phyloP scores from a whole-genome alignment of 2,329 filamentous ascomycete genomes.

The Colletotrichum spaethianum region DNA sequence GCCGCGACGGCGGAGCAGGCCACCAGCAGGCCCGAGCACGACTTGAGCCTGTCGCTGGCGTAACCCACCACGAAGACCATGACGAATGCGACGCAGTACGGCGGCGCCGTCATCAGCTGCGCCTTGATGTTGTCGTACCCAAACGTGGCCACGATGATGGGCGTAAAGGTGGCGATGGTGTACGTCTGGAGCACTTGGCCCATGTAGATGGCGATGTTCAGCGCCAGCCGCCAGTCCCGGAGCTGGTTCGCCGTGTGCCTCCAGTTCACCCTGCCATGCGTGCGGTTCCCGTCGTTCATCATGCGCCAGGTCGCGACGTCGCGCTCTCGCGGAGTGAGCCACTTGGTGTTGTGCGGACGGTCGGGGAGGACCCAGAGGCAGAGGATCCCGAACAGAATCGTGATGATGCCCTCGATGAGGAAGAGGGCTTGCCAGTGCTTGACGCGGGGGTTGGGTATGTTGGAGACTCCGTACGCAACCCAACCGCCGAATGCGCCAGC shows the following conservation, averaged over 20 bases:
- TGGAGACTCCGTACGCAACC: conserved; percentile 56
- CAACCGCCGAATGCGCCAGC: conserved; percentile 58
- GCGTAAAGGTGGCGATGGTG: conserved; percentile 43
- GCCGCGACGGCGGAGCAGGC: conserved; percentile 39
- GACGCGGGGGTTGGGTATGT: conserved; percentile 48
- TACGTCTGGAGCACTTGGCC: conserved; percentile 35
- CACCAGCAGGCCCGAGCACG: conserved; percentile 40
- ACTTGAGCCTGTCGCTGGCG: conserved; percentile 39
- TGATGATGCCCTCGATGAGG: conserved; percentile 53
- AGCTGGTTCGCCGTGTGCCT: conserved; percentile 43
- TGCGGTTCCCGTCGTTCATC: conserved; percentile 42
- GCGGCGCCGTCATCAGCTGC: conserved; percentile 44
- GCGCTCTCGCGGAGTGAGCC: conserved; percentile 43
- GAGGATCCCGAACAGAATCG: conserved; percentile 48
- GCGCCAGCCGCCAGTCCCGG: conserved; percentile 59
- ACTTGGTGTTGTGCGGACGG: conserved; percentile 42
- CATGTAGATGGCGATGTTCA: conserved; percentile 61
- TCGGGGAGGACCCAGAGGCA: conserved; percentile 43
- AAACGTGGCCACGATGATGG: conserved; percentile 44
- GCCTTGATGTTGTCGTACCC: conserved; percentile 42
- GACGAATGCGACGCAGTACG: conserved; percentile 39
- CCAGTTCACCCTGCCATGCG: conserved; percentile 29
- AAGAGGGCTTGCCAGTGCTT: conserved; percentile 50
- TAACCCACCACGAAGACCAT: conserved; percentile 40
- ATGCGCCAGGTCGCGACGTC: conserved; percentile 42